These are phyloP conservation scores for Mucor circinelloides DNA, from an alignment of 371 early-diverging fungal species.

Conservation along the genomic window DNA sequence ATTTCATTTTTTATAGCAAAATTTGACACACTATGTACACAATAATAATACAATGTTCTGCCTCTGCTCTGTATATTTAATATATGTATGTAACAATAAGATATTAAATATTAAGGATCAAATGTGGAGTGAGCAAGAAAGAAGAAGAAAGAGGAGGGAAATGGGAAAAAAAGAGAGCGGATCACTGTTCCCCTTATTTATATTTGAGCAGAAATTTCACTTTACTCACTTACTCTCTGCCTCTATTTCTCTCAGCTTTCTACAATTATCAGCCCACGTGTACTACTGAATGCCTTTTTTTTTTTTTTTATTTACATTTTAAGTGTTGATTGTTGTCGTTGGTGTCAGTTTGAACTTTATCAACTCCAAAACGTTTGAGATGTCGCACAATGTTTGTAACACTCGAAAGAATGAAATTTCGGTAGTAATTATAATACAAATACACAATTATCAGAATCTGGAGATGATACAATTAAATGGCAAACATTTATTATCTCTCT, in stretches of 20 bases:
- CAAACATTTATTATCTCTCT: neutral
- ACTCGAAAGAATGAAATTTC: neutral
- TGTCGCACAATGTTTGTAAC: neutral
- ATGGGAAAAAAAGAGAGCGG: neutral
- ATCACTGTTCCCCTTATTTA: constrained; percentile 7
- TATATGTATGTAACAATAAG: neutral
- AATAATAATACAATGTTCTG: neutral
- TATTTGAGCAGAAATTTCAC: neutral
- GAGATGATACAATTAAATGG: neutral
- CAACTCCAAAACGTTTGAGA: constrained; percentile 5
- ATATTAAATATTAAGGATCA: neutral
- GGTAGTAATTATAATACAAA: neutral
- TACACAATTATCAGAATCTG: neutral
- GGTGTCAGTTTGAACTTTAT: constrained; percentile 4
- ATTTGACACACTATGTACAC: neutral
- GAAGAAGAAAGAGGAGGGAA: neutral
- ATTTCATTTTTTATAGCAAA: constrained; percentile 64
- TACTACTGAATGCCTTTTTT: neutral
- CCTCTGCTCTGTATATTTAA: neutral
- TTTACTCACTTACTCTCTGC: neutral
- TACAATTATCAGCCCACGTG: constrained; percentile 8
- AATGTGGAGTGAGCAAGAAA: neutral
- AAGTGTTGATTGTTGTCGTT: constrained; percentile 3
- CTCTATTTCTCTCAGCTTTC: too few relatives aligned
- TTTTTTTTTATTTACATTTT: neutral